Base-by-base conservation (phyloP, 2,329 filamentous ascomycete genomes). In the Aspergillus fischeri region DNA sequence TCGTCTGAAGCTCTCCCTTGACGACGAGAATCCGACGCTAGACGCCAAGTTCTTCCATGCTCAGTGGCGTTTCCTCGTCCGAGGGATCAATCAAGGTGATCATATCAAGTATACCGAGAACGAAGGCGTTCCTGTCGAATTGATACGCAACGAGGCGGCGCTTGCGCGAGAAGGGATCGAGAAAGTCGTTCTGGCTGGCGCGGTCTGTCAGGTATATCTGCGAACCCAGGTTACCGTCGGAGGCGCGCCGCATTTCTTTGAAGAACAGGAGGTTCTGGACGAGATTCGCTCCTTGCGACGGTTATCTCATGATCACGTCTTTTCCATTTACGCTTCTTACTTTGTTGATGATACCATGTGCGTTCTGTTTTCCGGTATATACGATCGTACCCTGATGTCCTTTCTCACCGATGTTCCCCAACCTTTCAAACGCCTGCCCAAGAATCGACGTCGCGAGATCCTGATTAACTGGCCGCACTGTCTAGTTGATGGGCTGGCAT, bases 51-150 rank as follows among this genome's bases (percentile, higher is more conserved):
- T 86, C 70, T 84, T 85, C 68, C 77, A 82, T 42, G 79, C 78
- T 6, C 84, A 87, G 65, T 86, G 84, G 73, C 77, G 79, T 2
- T 86, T 81, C 58, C 70, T 85, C 2, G 78, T 86, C 1, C 77
- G 83, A 28, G 79, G 82, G 21, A 76, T 86, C 17, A 72, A 71
- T n/a, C 74, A 80, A 56, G 83, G 83, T 6, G 74, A 79, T 1
- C 84, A 87, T 65, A 77, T 86, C 59, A 78, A 81, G 41, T 87
- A 84, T 68, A 82, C 80, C 0, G 73, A 78, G 2, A 83, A 85
- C 49, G 84, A 86, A 66, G 80, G 82, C 41, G 79, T 87, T 4
- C 84, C 84, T 0, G 74, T 86, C 59, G 83, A 86, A 60, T 77
- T 80, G 58, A 75, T 79, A 9, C 73, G 82, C 11, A 79, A 68